These are phyloP conservation scores for Chytriomyces confervae DNA, from an alignment of 192 early-diverging fungal genomes.

Conservation along the genomic window DNA sequence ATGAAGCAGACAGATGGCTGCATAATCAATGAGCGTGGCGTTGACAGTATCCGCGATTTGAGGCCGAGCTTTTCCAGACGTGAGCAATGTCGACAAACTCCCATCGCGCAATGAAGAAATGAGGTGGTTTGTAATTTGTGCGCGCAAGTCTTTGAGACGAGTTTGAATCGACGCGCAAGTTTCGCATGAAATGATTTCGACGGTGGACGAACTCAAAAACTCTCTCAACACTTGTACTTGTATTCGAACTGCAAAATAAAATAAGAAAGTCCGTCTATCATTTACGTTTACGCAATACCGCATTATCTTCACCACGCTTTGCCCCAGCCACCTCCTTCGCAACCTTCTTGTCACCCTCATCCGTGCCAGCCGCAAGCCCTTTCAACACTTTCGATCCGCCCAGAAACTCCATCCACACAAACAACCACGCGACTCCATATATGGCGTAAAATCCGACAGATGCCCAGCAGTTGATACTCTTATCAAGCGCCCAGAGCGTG, in stretches of 20 bases:
- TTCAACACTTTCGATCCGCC: constrained; percentile 19
- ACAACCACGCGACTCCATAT: constrained; percentile 21
- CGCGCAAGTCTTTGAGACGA: background rate
- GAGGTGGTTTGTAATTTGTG: background rate
- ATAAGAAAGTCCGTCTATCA: background rate
- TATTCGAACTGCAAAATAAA: no score
- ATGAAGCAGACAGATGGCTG: constrained; percentile 7
- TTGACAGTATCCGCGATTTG: background rate
- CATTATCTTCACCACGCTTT: background rate
- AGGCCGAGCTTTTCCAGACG: background rate
- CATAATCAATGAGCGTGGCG: background rate
- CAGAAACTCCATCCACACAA: constrained; percentile 31
- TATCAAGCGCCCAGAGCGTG: constrained; percentile 32
- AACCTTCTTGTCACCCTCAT: background rate
- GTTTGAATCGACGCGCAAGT: background rate
- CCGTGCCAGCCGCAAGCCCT: background rate
- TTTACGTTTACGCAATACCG: background rate
- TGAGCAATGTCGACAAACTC: background rate
- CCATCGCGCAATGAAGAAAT: background rate
- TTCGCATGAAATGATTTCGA: background rate
- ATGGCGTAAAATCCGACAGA: constrained; percentile 31
- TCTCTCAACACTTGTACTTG: no score
- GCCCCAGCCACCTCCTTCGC: background rate
- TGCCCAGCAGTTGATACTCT: constrained; percentile 36
- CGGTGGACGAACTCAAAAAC: no score